Evolutionary conservation across 2,329 filamentous ascomycete genomes (phyloP), one percentile per base, ranked within the genome.

Genomic region (Neofusicoccum laricinum): DNA sequence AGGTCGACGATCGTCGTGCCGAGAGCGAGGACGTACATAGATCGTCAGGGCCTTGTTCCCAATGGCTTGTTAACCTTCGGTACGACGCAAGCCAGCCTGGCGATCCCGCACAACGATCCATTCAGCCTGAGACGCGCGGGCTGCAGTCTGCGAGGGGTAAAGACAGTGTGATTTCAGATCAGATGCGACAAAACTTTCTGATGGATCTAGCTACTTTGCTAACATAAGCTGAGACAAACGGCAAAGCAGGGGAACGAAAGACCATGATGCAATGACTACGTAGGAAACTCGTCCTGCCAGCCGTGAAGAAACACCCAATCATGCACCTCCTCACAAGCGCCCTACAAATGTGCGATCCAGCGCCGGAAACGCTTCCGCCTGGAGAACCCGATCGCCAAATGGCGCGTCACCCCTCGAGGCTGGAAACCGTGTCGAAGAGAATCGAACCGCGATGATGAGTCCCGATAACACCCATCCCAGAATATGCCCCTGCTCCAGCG

Each of bases 331-430:
- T 48, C 30, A 41, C 17, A 57, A 59, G 62, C 62, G 51, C 53
- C 63, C 46, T 51, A 19, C 36, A 45, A 55, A 64, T 61, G 53
- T 64, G 63, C 53, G 63, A 61, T 64, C 63, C 63, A 64, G 63
- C 53, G 63, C 63, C 63, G 36, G 53, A 41, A 30, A 15, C 19
- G 46, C n/a, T 36, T 59, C 58, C 34, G 17, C 43, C 43, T 25
- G 10, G 17, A 40, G 32, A 34, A 38, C 3, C 17, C 32, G 21
- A 25, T 49, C 58, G 11, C 11, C 55, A n/a, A 49, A 15, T 3
- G 19, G 46, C 55, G 25, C n/a, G 17, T n/a, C 36, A 40, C 43
- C 38, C 51, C 38, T 45, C n/a, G 12, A 57, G 51, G 34, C 38
- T 57, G 19, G 51, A 57, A 34, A 34, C 53, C 40, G 36, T 43